Percentiles rank a stretch among this genome's conserved stretches.
phyloP scores from a whole-genome alignment of 352 stramenopile genomes.

The Hyphochytrium catenoides region DNA sequence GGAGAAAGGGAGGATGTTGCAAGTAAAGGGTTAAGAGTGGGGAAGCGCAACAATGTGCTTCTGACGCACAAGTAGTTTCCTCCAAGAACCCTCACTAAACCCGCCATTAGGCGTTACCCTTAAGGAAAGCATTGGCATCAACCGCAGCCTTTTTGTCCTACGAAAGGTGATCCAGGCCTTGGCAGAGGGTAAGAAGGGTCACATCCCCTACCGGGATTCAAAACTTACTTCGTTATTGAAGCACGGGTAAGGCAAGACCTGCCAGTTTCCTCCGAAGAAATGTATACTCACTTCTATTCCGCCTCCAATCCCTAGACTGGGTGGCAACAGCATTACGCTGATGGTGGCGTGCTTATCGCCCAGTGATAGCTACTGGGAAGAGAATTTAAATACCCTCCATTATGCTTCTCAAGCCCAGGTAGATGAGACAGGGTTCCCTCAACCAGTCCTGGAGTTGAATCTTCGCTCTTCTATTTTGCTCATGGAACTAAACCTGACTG shows the following conservation, averaged over 20 bases:
- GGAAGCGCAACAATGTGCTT: no score
- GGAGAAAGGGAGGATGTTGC: no score
- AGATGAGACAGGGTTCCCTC: neutral
- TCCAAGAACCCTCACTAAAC: neutral
- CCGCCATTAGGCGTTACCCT: conserved; percentile 14
- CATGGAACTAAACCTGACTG: no score
- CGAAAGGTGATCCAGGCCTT: conserved; percentile 27
- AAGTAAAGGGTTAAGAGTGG: no score
- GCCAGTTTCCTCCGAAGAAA: no score
- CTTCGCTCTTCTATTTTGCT: no score
- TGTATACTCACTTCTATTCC: conserved; percentile 2
- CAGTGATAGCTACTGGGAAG: conserved; percentile 19
- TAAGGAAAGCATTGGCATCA: conserved; percentile 29
- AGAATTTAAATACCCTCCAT: conserved; percentile 32
- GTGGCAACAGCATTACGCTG: conserved; percentile 29
- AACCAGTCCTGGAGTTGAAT: no score
- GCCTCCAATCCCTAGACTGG: conserved; percentile 14
- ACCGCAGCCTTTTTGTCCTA: conserved; percentile 31
- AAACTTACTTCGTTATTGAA: conserved; percentile 33
- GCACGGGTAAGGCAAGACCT: conserved; percentile 9
- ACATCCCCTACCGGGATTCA: conserved; percentile 32
- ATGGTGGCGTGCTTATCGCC: conserved; percentile 38
- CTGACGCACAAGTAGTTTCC: neutral
- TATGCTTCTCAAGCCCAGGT: conserved; percentile 23
- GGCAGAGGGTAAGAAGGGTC: conserved; percentile 13